phyloP scores from a whole-genome alignment of 2,329 filamentous ascomycete species.

The Fusarium globosum region DNA sequence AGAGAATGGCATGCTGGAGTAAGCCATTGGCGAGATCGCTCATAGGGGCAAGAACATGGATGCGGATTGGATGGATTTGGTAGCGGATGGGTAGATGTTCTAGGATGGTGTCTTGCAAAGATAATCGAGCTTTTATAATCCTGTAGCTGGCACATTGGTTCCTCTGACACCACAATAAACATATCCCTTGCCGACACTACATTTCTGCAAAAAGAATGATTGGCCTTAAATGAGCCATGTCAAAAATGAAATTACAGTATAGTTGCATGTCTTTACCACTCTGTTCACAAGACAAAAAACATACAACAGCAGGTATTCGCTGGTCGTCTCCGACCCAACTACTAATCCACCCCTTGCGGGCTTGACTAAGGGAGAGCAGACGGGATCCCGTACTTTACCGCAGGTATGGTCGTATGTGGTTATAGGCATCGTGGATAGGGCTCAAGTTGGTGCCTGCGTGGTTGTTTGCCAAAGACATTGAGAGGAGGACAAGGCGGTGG shows the following conservation, averaged over 20 bases:
- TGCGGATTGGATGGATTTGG: not conserved
- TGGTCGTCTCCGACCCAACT: conserved; percentile 10
- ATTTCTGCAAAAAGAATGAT: fast-evolving
- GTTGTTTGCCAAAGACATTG: not conserved
- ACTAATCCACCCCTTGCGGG: conserved; percentile 10
- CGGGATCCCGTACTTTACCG: conserved; percentile 10
- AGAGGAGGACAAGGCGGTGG: not conserved
- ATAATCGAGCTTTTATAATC: not conserved
- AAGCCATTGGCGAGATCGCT: not conserved
- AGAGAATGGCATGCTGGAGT: too few relatives aligned
- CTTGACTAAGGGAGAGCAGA: conserved; percentile 12
- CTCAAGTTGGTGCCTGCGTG: not conserved
- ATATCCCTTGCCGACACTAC: fast-evolving
- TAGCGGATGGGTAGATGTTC: not conserved
- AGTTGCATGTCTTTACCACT: not conserved
- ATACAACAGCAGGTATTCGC: conserved; percentile 15
- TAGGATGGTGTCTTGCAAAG: not conserved
- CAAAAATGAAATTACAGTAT: not conserved
- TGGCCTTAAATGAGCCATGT: not conserved
- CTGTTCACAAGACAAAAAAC: not conserved
- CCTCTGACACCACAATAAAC: not conserved
- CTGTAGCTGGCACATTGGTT: not conserved
- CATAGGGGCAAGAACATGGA: not conserved
- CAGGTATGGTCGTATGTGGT: conserved; percentile 15
- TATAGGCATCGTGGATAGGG: not conserved